These are phyloP conservation scores for Mucor lusitanicus DNA, from an alignment of 371 early-diverging fungal species.

Conservation along the genomic window DNA sequence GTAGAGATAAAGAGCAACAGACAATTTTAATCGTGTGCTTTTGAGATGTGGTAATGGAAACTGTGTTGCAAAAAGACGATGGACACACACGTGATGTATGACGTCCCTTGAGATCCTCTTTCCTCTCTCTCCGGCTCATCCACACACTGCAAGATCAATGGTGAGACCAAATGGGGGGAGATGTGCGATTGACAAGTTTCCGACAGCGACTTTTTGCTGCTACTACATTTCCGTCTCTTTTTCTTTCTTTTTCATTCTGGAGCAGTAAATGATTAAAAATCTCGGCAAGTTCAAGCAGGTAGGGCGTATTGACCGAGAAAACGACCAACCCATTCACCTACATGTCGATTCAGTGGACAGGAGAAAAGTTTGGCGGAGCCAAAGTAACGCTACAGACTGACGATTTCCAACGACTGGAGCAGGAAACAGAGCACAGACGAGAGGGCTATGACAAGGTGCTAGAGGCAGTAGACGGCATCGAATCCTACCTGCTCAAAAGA, in stretches of 20 bases:
- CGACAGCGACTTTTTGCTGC: background rate
- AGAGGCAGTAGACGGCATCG: constrained; percentile 25
- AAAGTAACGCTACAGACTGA: constrained; percentile 49
- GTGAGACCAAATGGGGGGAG: background rate
- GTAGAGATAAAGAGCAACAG: background rate
- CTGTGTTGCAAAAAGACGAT: background rate
- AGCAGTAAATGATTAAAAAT: constrained; percentile 60
- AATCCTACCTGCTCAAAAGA: constrained; percentile 49
- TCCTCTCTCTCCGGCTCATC: background rate
- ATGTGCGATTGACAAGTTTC: constrained; percentile 1
- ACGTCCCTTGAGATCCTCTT: background rate
- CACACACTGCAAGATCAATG: background rate
- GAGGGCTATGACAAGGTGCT: constrained; percentile 42
- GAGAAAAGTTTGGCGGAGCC: constrained; percentile 49
- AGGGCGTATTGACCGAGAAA: background rate
- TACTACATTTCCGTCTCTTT: constrained; percentile 11
- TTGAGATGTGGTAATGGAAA: background rate
- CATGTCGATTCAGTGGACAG: constrained; percentile 47
- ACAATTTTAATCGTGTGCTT: background rate
- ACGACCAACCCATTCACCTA: background rate
- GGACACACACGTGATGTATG: background rate
- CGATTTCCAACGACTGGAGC: constrained; percentile 44
- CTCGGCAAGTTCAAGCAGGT: constrained; percentile 74
- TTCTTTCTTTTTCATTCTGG: constrained; percentile 6
- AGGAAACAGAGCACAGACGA: constrained; percentile 34